Base-by-base conservation (phyloP, 1,284 basidiomycete species). In the Polyporus tsugae region DNA sequence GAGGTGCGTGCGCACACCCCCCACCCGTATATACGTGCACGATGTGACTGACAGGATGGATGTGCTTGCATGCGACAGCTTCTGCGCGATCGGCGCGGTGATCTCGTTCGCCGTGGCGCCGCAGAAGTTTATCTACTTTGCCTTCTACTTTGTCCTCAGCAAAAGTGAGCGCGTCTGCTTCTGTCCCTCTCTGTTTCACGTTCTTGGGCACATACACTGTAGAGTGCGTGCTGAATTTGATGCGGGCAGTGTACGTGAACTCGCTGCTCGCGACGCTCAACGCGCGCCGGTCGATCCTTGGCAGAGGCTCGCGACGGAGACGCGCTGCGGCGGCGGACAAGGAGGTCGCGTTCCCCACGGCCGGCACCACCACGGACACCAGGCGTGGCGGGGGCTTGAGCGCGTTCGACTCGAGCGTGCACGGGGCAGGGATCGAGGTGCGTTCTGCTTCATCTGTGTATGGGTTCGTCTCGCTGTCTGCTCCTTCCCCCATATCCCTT, bases 101-200 rank as follows among this genome's bases (percentile, higher is more conserved):
- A 41, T 71, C 52, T 35, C 58, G 22, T 46, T 49, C 29, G 67
- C 72, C 1, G 62, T 55, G n/a, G 60, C 66, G 19, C 71, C 73
- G n/a, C 29, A 60, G 42, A 71, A 70, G 64, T 74, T 71, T 61
- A 63, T 73, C 61, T 75, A 75, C 65, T 73, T 75, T 49, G 71
- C 72, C 1, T 74, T 75, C 67, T 75, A 73, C 66, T 75, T 75
- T 59, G 60, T 71, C 6, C 70, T 74, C 49, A 73, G 74, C 65
- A 74, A 75, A 49, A 65, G 74, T 75, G n/a, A n/a, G n/a, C n/a
- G n/a, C n/a, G n/a, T n/a, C n/a, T n/a, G n/a, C n/a, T n/a, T n/a
- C n/a, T n/a, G n/a, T n/a, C n/a, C n/a, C n/a, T n/a, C n/a, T n/a
- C n/a, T n/a, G n/a, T n/a, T n/a, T n/a, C n/a, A n/a, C n/a, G n/a